phyloP scores from a whole-genome alignment of 495 filamentous ascomycete genomes.

The Platismatia glauca region DNA sequence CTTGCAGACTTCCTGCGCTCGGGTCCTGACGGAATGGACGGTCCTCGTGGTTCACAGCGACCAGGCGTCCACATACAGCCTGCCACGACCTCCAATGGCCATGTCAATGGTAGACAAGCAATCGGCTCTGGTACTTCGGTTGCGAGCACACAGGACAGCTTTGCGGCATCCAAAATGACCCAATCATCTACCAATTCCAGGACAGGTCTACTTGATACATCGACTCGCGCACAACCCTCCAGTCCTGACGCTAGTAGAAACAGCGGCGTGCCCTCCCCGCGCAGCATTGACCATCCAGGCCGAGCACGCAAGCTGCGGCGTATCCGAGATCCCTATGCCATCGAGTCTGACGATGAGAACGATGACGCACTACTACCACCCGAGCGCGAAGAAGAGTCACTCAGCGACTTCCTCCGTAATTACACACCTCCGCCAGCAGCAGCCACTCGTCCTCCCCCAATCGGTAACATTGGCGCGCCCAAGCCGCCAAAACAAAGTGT shows the following conservation, averaged over 20 bases:
- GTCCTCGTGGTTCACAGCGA: conserved; percentile 64
- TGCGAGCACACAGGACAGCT: conserved; percentile 37
- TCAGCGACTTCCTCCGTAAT: conserved; percentile 82
- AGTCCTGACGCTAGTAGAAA: neutral
- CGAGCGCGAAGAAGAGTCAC: conserved; percentile 54
- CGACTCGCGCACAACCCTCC: conserved; percentile 13
- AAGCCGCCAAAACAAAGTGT: conserved; percentile 41
- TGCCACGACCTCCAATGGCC: conserved; percentile 76
- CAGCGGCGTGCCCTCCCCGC: conserved; percentile 8
- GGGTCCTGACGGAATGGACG: conserved; percentile 53
- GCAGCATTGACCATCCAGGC: conserved; percentile 24
- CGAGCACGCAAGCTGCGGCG: conserved; percentile 60
- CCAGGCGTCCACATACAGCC: conserved; percentile 75
- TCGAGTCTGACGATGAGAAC: conserved; percentile 76
- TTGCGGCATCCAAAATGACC: conserved; percentile 37
- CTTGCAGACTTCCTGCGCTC: conserved; percentile 91
- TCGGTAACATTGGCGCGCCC: conserved; percentile 22
- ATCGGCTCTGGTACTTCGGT: conserved; percentile 30
- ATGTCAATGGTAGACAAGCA: conserved; percentile 29
- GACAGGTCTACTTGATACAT: conserved; percentile 46
- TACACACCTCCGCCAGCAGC: conserved; percentile 61
- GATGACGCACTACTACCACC: conserved; percentile 14
- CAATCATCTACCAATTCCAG: conserved; percentile 49
- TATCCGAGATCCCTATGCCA: conserved; percentile 81
- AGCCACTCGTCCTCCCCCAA: conserved; percentile 33